Evolutionary conservation across 192 early-diverging fungal genomes (phyloP).

Genomic region (Chytriomyces sp.): DNA sequence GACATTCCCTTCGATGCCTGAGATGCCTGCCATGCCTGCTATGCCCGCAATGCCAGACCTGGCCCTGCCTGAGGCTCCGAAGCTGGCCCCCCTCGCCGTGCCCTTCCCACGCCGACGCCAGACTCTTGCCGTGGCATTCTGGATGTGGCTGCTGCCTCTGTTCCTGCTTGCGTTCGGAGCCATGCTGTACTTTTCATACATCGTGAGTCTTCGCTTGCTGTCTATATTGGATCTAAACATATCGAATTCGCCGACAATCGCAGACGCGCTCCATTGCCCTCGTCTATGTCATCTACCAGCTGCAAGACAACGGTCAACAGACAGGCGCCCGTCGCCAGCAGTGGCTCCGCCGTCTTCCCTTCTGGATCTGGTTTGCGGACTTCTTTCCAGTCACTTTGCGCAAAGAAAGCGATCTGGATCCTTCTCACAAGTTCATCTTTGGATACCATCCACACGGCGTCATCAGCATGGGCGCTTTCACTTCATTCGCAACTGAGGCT

Average conservation of each 20-base stretch:
- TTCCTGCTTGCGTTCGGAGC: constrained; percentile 66
- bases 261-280: constrained; percentile 31
- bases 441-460: constrained; percentile 80
- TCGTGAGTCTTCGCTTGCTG: neutral
- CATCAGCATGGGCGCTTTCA: neutral
- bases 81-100: constrained; percentile 69
- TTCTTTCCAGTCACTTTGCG: constrained; percentile 75
- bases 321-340: constrained; percentile 67
- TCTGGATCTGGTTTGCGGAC: constrained; percentile 73
- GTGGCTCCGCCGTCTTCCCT: constrained; percentile 45
- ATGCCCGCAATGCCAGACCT: too few relatives aligned
- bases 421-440: constrained; percentile 77
- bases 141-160: constrained; percentile 65
- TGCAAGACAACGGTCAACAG: constrained; percentile 71
- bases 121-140: constrained; percentile 64
- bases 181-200: constrained; percentile 49
- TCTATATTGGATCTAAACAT: too few relatives aligned
- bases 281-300: constrained; percentile 70
- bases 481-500: constrained; percentile 21
- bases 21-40: too few relatives aligned
- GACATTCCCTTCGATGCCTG: too few relatives aligned
- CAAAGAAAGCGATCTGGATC: constrained; percentile 78
- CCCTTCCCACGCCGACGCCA: constrained; percentile 73
- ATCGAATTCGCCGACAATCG: too few relatives aligned
- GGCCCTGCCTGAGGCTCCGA: constrained; percentile 9